Conservation (phyloP, 2,329 filamentous ascomycete species). For the Aspergillus sclerotialis region DNA sequence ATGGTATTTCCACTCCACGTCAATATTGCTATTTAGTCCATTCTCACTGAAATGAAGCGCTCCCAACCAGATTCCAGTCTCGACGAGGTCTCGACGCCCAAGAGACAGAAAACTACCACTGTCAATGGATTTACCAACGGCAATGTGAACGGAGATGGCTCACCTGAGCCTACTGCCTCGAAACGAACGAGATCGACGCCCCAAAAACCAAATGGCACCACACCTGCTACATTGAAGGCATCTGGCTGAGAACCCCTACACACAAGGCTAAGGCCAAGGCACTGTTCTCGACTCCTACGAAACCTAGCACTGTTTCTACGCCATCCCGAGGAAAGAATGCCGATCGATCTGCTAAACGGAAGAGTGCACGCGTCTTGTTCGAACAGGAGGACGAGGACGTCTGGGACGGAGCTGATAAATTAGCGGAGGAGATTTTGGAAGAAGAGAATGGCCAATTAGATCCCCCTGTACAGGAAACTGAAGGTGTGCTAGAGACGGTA, state of each 20-base stretch:
- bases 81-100: constrained; percentile 33
- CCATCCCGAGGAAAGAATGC: constrained; percentile 63
- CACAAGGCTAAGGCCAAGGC: constrained; percentile 29
- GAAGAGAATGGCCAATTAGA: constrained; percentile 28
- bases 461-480: constrained; percentile 14
- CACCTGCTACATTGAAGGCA: constrained; percentile 24
- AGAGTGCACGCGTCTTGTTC: constrained; percentile 71
- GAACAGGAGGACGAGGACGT: constrained; percentile 62
- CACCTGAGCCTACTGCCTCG: constrained; percentile 18
- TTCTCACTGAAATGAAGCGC: constrained; percentile 33
- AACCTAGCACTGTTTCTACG: constrained; percentile 36
- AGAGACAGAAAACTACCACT: constrained; percentile 26
- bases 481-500: constrained; percentile 22
- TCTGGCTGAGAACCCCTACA: constrained; percentile 32
- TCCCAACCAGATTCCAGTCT: constrained; percentile 31
- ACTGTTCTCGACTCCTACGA: constrained; percentile 36
- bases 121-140: constrained; percentile 22
- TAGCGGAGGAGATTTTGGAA: constrained; percentile 63
- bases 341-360: constrained; percentile 78
- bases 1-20: constrained; percentile 24
- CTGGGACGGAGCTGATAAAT: constrained; percentile 58
- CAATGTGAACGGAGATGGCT: constrained; percentile 14
- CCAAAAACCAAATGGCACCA: constrained; percentile 21
- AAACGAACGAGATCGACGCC: constrained; percentile 24
- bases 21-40: constrained; percentile 7